phyloP scores from a whole-genome alignment of 139 green algal species.

The Chlorella sp. region DNA sequence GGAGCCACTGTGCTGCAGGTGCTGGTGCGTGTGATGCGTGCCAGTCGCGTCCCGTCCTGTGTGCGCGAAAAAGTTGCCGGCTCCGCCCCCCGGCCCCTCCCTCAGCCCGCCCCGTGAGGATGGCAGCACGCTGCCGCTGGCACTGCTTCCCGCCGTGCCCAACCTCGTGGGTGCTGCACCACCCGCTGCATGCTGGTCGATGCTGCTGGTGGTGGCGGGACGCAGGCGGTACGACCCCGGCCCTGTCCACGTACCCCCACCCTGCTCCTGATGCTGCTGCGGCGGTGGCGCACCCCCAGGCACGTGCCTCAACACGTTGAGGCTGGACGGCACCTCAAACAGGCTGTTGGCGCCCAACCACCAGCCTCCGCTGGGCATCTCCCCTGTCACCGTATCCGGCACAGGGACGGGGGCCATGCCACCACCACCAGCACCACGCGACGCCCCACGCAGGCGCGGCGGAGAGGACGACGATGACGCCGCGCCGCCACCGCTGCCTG shows the following conservation, averaged over 20 bases:
- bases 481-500: too few relatives aligned
- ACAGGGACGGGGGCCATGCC: too few relatives aligned
- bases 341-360: slow-evolving; percentile 24
- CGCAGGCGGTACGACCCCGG: background rate
- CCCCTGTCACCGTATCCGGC: slow-evolving; percentile 15
- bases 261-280: too few relatives aligned
- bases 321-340: slow-evolving; percentile 24
- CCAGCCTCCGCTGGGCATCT: slow-evolving; percentile 34
- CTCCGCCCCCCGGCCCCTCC: background rate
- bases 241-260: background rate
- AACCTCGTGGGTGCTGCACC: background rate
- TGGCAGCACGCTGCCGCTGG: background rate
- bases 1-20: background rate
- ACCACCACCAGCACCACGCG: too few relatives aligned
- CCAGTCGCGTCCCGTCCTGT: background rate
- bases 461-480: too few relatives aligned
- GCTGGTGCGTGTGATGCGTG: background rate
- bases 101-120: background rate
- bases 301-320: background rate
- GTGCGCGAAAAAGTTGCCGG: background rate
- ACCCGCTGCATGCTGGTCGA: too few relatives aligned
- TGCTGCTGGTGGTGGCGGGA: background rate
- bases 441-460: too few relatives aligned
- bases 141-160: too few relatives aligned
- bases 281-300: too few relatives aligned